Base-by-base conservation (phyloP, 2,329 filamentous ascomycete species). In the Eutypella sp. region DNA sequence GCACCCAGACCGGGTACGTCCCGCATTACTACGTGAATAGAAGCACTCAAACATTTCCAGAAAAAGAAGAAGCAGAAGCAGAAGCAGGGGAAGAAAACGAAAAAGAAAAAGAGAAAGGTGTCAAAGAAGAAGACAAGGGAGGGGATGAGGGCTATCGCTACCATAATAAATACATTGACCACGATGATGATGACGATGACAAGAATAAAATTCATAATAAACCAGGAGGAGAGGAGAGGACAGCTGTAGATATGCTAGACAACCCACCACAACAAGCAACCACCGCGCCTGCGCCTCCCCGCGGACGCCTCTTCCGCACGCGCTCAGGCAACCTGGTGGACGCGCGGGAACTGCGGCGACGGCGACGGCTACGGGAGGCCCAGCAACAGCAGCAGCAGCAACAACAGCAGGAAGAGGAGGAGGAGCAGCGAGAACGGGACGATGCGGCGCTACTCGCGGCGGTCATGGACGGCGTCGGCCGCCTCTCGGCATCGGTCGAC, bases 391-490 rank as follows among this genome's bases (percentile, higher is more conserved):
- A 29, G 25, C 25, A 13, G 13, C 7, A 29, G 25, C 25, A 29
- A 29, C 25, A 29, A 13, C 7, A 29, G 13, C 25, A 29, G 25
- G 25, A 15, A 33, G 11, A 33, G 29, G 29, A 33, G 5, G 33
- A 37, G 18, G 19, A 39, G 20, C 36, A 22, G 36, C 36, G 55
- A 49, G 41, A 58, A 24, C 46, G 51, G 1, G 58, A 67, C 23
- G n/a, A n/a, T n/a, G 60, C 65, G 5, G 62, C 62, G 20, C 50
- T 68, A 2, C 52, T 69, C 19, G 58, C 63, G 18, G 56, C 63
- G 13, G 56, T 71, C 0, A 40, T 72, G 5, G 61, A 68, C 3
- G 68, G 65, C 2, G 65, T 72, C 5, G 59, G 59, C 5, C 57
- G 58, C 7, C 55, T 66, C 38, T 44, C 24, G n/a, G 42, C n/a